Percentiles rank a stretch among this genome's conserved stretches.
Conservation (phyloP, 768 basidiomycete species). For the Lyophyllum atratum region DNA sequence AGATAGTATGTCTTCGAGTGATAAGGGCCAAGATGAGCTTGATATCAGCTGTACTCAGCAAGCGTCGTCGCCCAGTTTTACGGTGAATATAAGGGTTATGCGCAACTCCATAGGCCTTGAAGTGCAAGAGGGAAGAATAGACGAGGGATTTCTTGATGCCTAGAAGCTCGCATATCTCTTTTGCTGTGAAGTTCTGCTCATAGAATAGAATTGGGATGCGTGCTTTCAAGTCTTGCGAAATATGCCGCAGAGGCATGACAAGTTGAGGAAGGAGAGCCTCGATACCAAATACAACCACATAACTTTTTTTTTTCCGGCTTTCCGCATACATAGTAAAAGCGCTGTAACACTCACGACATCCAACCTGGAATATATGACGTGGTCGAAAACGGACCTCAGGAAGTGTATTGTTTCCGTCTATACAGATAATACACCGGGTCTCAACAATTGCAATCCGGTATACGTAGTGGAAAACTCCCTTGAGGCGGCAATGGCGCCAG, state of each 20-base stretch:
- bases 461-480: constrained; percentile 5
- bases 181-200: neutral
- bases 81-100: neutral
- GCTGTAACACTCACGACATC: no score
- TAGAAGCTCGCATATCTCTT: neutral
- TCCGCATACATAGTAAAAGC: no score
- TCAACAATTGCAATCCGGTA: no score
- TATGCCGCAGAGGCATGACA: no score
- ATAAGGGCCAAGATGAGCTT: neutral
- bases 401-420: constrained; percentile 7
- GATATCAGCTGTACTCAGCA: neutral
- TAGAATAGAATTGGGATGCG: neutral
- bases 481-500: no score
- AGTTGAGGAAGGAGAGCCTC: no score
- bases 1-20: neutral
- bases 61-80: neutral
- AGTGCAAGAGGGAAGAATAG: neutral
- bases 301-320: no score
- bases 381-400: neutral
- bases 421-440: constrained; percentile 13
- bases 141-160: neutral
- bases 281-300: no score
- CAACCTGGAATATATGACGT: no score
- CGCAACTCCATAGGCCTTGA: neutral
- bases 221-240: neutral